Percentiles rank a stretch among this genome's conserved stretches.
phyloP scores from a whole-genome alignment of 1,139 yeast genomes.

The Geotrichum europaeum region DNA sequence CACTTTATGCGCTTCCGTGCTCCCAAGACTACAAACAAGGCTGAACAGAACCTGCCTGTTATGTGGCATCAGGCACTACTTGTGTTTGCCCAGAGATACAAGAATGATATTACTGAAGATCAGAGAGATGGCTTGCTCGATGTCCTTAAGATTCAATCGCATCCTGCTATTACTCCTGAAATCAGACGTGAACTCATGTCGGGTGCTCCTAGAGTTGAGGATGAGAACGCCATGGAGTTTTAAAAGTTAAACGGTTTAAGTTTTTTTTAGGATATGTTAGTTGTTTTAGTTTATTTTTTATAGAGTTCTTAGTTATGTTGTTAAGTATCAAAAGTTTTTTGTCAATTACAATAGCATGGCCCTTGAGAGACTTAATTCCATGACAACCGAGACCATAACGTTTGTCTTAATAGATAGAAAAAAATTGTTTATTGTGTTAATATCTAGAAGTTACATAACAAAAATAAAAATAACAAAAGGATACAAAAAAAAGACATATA shows the following conservation, averaged over 20 bases:
- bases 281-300: background rate
- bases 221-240: constrained; percentile 12
- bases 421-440: no score
- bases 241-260: background rate
- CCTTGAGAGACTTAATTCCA: no score
- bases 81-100: constrained; percentile 91
- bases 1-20: constrained; percentile 80
- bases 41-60: constrained; percentile 70
- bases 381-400: no score
- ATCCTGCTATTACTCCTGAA: constrained; percentile 85
- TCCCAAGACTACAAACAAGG: constrained; percentile 36
- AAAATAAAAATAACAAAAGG: no score
- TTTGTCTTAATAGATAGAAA: no score
- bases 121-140: constrained; percentile 91
- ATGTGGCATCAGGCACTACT: constrained; percentile 97
- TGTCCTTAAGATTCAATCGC: constrained; percentile 85
- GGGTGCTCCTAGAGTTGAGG: constrained; percentile 39
- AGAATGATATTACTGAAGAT: constrained; percentile 94
- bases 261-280: background rate
- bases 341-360: no score
- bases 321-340: background rate
- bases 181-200: constrained; percentile 89
- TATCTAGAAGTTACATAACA: no score
- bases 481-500: no score
- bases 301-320: background rate